Evolutionary conservation across 306 rosid species (phyloP).

Genomic region (Morella rubra): DNA sequence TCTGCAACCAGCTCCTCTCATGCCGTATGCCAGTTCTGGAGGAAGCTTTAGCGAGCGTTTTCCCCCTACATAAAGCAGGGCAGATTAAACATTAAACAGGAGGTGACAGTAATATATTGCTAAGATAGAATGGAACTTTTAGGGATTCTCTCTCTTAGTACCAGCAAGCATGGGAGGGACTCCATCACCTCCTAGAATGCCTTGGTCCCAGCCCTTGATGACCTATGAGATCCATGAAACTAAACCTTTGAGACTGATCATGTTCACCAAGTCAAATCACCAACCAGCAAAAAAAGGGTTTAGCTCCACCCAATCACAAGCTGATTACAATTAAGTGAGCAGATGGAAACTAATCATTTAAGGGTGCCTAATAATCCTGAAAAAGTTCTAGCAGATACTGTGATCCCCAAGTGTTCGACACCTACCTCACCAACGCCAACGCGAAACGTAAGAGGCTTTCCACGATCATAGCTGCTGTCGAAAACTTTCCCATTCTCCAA

Average conservation of each 20-base stretch:
- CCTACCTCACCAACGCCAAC: constrained; percentile 93
- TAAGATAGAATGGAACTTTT: neutral
- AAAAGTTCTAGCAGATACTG: neutral
- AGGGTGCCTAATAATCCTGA: neutral
- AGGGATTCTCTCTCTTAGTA: constrained; percentile 16
- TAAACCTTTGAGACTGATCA: neutral
- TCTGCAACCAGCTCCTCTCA: constrained; percentile 90
- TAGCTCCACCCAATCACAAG: neutral
- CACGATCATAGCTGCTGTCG: constrained; percentile 93
- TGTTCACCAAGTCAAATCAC: neutral
- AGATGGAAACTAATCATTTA: neutral
- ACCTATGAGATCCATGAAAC: constrained; percentile 48
- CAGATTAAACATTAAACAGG: neutral
- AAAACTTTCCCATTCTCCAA: constrained; percentile 88
- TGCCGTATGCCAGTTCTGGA: constrained; percentile 85
- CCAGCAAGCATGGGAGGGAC: constrained; percentile 97
- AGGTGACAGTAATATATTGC: constrained; percentile 1
- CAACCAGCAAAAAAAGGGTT: neutral
- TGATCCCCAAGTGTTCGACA: neutral
- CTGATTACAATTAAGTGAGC: neutral
- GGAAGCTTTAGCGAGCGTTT: constrained; percentile 85
- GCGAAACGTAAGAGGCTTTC: constrained; percentile 81
- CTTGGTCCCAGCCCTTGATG: constrained; percentile 97
- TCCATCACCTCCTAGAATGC: constrained; percentile 88
- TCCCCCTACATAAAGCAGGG: constrained; percentile 55